Evolutionary conservation across 1,284 basidiomycete species (phyloP).

Genomic region (Pascua sp.): DNA sequence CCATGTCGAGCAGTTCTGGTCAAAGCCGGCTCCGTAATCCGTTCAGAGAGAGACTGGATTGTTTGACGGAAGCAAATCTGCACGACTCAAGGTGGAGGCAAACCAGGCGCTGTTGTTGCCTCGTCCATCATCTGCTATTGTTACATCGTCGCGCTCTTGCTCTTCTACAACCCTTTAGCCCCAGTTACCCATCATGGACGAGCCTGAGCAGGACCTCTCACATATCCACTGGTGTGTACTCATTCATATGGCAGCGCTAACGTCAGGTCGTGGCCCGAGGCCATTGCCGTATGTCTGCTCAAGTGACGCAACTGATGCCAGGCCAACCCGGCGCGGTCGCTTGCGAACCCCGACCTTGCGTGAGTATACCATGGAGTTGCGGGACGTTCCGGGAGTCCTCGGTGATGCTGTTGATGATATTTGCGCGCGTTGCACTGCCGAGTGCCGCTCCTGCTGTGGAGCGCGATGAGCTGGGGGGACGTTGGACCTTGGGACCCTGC

Average conservation of each 20-base stretch:
- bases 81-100: conserved; percentile 7
- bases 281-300: conserved; percentile 22
- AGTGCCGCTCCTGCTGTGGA: not conserved
- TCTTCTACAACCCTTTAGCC: not conserved
- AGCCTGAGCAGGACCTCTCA: conserved; percentile 37
- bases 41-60: not conserved
- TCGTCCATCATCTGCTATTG: not conserved
- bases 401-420: too few relatives aligned
- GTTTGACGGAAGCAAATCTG: conserved; percentile 8
- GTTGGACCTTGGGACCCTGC: too few relatives aligned
- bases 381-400: too few relatives aligned
- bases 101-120: not conserved
- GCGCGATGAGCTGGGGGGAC: too few relatives aligned
- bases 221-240: conserved; percentile 45
- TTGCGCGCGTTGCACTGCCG: too few relatives aligned
- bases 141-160: too few relatives aligned
- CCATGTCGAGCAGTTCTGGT: not conserved
- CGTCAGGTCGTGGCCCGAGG: conserved; percentile 44
- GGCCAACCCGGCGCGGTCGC: conserved; percentile 35
- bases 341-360: conserved; percentile 40
- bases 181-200: conserved; percentile 18
- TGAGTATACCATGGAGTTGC: conserved; percentile 11
- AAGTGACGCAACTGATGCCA: too few relatives aligned
- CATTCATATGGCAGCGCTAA: conserved; percentile 9
- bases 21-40: not conserved